Percentiles rank a stretch among this genome's conserved stretches.
These are phyloP conservation scores for Amyloporia xantha DNA, from an alignment of 768 basidiomycete species.

Conservation along the genomic window DNA sequence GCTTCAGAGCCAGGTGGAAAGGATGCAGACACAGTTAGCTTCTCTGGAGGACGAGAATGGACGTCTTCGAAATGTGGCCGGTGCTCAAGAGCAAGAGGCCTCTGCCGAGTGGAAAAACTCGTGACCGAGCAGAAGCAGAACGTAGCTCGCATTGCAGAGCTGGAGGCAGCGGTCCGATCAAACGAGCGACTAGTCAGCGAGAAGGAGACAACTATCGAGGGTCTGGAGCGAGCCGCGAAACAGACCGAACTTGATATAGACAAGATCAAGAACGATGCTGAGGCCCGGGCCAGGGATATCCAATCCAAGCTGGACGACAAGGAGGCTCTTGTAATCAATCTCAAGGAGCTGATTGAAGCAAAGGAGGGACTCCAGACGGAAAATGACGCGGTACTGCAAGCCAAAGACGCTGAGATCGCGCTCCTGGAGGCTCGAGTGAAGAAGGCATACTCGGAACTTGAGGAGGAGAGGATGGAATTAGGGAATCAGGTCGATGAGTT, in stretches of 20 bases:
- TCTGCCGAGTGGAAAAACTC: slow-evolving; percentile 19
- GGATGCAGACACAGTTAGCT: slow-evolving; percentile 43
- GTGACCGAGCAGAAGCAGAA: slow-evolving; percentile 42
- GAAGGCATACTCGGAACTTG: slow-evolving; percentile 39
- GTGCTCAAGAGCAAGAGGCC: slow-evolving; percentile 14
- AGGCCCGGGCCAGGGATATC: slow-evolving; percentile 35
- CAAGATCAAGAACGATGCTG: slow-evolving; percentile 39
- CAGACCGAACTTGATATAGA: slow-evolving; percentile 36
- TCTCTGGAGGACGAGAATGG: slow-evolving; percentile 67
- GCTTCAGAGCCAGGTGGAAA: slow-evolving; percentile 31
- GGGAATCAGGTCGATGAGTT: slow-evolving; percentile 75
- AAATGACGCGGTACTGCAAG: slow-evolving; percentile 41
- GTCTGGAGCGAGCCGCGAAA: slow-evolving; percentile 39
- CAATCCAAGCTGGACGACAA: slow-evolving; percentile 40
- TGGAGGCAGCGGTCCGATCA: slow-evolving; percentile 36
- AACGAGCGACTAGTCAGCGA: slow-evolving; percentile 39
- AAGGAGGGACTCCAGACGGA: slow-evolving; percentile 47
- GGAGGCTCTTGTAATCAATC: slow-evolving; percentile 35
- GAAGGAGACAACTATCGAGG: slow-evolving; percentile 37
- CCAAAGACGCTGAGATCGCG: slow-evolving; percentile 57
- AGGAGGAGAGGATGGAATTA: slow-evolving; percentile 61
- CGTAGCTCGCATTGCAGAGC: slow-evolving; percentile 30
- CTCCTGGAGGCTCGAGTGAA: slow-evolving; percentile 43
- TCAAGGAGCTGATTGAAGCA: slow-evolving; percentile 47
- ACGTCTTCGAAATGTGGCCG: slow-evolving; percentile 36